Evolutionary conservation across 1,284 basidiomycete genomes (phyloP).

Genomic region (Rhodofomes roseus): DNA sequence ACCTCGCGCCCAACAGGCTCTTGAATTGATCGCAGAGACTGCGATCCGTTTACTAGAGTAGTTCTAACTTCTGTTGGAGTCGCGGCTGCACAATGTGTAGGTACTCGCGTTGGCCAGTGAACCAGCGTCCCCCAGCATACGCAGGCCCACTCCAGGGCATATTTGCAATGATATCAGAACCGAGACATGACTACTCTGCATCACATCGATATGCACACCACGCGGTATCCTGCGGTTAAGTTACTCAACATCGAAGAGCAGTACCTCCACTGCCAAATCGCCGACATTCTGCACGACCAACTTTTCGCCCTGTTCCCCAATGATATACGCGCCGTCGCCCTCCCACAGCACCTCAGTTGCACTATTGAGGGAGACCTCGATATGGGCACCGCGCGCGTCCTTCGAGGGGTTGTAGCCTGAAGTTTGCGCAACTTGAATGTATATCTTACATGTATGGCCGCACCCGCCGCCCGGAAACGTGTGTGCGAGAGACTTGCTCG

Average conservation of each 20-base stretch:
- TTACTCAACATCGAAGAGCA: constrained; percentile 71
- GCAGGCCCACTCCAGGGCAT: too few relatives aligned
- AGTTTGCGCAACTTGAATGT: constrained; percentile 71
- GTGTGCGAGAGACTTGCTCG: constrained; percentile 48
- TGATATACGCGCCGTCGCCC: constrained; percentile 71
- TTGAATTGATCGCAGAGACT: not conserved
- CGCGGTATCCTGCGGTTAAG: too few relatives aligned
- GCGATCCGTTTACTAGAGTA: too few relatives aligned
- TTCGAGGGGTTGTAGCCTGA: constrained; percentile 65
- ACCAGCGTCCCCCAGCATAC: too few relatives aligned
- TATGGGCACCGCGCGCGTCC: constrained; percentile 42
- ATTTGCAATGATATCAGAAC: too few relatives aligned
- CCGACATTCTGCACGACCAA: constrained; percentile 59
- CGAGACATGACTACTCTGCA: too few relatives aligned
- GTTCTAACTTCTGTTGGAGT: too few relatives aligned
- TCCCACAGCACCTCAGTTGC: constrained; percentile 45
- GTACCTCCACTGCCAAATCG: constrained; percentile 55
- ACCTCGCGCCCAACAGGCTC: not conserved
- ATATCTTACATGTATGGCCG: constrained; percentile 40
- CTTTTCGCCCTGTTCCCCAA: constrained; percentile 39
- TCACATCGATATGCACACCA: too few relatives aligned
- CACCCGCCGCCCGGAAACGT: constrained; percentile 29
- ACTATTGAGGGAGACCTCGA: constrained; percentile 40
- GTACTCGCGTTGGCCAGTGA: too few relatives aligned
- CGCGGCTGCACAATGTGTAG: too few relatives aligned